Percentiles rank a stretch among this genome's conserved stretches.
Evolutionary conservation across 768 basidiomycete species (phyloP).

Genomic region (Termitomyces sp.): DNA sequence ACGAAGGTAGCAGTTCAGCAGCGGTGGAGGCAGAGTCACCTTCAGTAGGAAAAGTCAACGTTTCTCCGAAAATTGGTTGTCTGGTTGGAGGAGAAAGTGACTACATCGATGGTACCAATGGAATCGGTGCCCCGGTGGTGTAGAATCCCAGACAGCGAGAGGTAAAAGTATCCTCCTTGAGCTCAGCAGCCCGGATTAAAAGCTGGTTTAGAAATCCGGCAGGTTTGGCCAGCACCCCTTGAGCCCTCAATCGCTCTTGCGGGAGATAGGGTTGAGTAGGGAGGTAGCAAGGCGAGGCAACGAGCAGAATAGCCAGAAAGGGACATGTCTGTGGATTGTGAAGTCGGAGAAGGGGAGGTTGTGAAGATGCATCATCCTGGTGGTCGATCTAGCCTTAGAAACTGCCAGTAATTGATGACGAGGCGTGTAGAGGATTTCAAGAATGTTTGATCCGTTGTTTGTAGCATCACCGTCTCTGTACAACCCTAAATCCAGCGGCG

Average conservation of each 20-base stretch:
- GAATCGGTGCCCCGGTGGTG: background rate
- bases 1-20: background rate
- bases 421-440: too few species aligned
- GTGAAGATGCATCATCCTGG: background rate
- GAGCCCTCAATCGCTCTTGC: slow-evolving; percentile 28
- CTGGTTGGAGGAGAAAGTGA: background rate
- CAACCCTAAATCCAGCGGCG: too few species aligned
- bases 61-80: slow-evolving; percentile 32
- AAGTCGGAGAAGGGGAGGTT: background rate
- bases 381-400: too few species aligned
- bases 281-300: background rate
- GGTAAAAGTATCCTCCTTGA: slow-evolving; percentile 23
- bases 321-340: background rate
- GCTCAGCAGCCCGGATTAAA: slow-evolving; percentile 21
- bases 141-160: too few species aligned
- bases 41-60: slow-evolving; percentile 29
- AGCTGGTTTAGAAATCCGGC: slow-evolving; percentile 28
- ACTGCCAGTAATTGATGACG: too few species aligned
- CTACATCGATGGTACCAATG: background rate
- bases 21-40: slow-evolving; percentile 31
- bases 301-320: background rate
- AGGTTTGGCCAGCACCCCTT: slow-evolving; percentile 24
- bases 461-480: too few species aligned
- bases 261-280: slow-evolving; percentile 10
- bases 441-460: too few species aligned